Evolutionary conservation across 352 stramenopile species (phyloP).

Genomic region (Globisporangium acanthophoron): DNA sequence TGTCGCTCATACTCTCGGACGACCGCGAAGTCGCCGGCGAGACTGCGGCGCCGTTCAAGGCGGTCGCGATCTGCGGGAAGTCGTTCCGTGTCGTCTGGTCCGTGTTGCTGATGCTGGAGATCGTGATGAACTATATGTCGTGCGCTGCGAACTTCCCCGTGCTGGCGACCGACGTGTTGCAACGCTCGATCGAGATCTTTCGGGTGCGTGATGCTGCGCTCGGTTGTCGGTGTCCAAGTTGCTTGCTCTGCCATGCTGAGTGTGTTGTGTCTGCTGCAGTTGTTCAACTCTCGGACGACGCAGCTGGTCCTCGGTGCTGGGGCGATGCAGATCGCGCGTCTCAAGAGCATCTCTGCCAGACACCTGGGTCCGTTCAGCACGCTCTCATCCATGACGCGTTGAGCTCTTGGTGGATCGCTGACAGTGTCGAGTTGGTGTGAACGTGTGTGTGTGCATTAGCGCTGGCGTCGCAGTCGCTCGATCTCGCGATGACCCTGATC

Average conservation of each 20-base stretch:
- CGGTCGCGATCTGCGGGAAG: conserved; percentile 88
- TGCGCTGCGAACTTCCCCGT: conserved; percentile 92
- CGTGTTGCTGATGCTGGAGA: conserved; percentile 93
- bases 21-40: conserved; percentile 63
- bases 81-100: conserved; percentile 95
- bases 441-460: conserved; percentile 27
- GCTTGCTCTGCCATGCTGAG: not conserved
- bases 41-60: conserved; percentile 63
- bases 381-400: not conserved
- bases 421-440: not conserved
- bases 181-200: conserved; percentile 91
- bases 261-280: conserved; percentile 25
- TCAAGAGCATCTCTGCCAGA: conserved; percentile 96
- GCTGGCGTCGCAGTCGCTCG: conserved; percentile 93
- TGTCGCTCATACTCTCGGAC: conserved; percentile 63
- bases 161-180: conserved; percentile 91
- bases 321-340: conserved; percentile 93
- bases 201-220: conserved; percentile 29
- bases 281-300: conserved; percentile 96
- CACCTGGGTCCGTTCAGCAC: conserved; percentile 71
- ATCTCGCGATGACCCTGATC: conserved; percentile 91
- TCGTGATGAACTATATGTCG: conserved; percentile 94
- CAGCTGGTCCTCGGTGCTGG: conserved; percentile 95
- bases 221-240: not conserved
- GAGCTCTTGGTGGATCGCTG: not conserved